Conservation (phyloP, 305 asterid species). For the Solanum chacoense region DNA sequence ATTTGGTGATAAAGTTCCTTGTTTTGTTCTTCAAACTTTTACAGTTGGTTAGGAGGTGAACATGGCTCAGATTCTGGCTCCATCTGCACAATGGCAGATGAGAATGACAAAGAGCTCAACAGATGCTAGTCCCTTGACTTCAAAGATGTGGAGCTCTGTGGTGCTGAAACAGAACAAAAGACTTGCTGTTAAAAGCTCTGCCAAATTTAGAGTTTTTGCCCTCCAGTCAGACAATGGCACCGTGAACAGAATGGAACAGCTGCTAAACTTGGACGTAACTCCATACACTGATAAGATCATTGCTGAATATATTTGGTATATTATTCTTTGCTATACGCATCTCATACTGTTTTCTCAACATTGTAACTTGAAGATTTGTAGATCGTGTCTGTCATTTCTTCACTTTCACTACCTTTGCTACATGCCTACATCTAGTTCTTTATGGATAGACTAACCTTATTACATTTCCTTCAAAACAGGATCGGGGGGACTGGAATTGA, state of each 20-base stretch:
- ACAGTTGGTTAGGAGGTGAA: slow-evolving; percentile 25
- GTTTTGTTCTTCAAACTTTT: slow-evolving; percentile 1
- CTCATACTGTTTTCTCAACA: not conserved
- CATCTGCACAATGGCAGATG: slow-evolving; percentile 93
- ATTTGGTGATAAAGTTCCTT: not conserved
- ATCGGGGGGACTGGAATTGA: slow-evolving; percentile 93
- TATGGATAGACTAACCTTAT: not conserved
- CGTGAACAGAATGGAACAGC: slow-evolving; percentile 71
- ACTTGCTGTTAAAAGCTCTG: slow-evolving; percentile 34
- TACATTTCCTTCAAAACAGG: slow-evolving; percentile 26
- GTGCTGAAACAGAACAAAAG: slow-evolving; percentile 62
- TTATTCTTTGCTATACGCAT: not conserved
- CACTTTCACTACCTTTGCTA: not conserved
- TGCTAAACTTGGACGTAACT: slow-evolving; percentile 75
- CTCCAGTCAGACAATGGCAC: slow-evolving; percentile 50
- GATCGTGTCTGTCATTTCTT: not conserved
- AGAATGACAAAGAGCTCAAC: slow-evolving; percentile 40
- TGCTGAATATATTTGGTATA: slow-evolving; percentile 95
- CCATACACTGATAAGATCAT: slow-evolving; percentile 79
- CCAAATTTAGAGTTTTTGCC: slow-evolving; percentile 61
- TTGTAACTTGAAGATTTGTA: not conserved
- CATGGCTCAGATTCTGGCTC: slow-evolving; percentile 95
- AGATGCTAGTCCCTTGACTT: slow-evolving; percentile 43
- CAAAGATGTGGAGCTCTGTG: slow-evolving; percentile 70
- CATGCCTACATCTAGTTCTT: not conserved